phyloP scores from a whole-genome alignment of 2,329 filamentous ascomycete genomes.

The Alternaria gansuensis region DNA sequence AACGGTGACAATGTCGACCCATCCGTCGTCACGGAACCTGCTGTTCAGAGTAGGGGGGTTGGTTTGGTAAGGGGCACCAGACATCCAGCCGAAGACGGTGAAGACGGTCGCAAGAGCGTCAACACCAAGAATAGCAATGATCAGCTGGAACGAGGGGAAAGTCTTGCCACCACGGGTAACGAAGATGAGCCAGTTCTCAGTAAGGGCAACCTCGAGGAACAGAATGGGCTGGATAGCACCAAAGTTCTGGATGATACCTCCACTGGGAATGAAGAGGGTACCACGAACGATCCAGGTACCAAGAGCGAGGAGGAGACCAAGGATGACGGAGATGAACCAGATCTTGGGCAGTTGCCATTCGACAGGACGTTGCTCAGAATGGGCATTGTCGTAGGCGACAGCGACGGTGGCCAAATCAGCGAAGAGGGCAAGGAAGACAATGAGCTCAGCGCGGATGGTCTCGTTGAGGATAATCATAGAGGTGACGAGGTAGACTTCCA shows the following conservation, averaged over 20 bases:
- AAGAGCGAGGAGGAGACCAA: slow-evolving; percentile 72
- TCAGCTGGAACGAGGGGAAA: slow-evolving; percentile 77
- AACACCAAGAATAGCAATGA: slow-evolving; percentile 74
- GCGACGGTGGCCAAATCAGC: slow-evolving; percentile 82
- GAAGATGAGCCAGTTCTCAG: slow-evolving; percentile 65
- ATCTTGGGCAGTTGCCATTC: slow-evolving; percentile 86
- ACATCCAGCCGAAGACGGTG: slow-evolving; percentile 78
- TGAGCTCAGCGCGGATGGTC: slow-evolving; percentile 74
- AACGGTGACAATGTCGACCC: slow-evolving; percentile 70
- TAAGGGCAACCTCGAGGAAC: slow-evolving; percentile 63
- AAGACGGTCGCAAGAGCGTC: slow-evolving; percentile 77
- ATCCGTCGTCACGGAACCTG: slow-evolving; percentile 58
- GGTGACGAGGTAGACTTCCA: slow-evolving; percentile 79
- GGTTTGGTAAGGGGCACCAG: slow-evolving; percentile 59
- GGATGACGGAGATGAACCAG: slow-evolving; percentile 76
- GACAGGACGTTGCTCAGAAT: slow-evolving; percentile 77
- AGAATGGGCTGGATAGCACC: slow-evolving; percentile 76
- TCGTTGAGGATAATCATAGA: slow-evolving; percentile 84
- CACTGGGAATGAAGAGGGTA: slow-evolving; percentile 72
- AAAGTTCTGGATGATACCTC: slow-evolving; percentile 78
- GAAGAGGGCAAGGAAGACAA: slow-evolving; percentile 82
- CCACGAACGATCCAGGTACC: slow-evolving; percentile 79
- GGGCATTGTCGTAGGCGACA: slow-evolving; percentile 80
- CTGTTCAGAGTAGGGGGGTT: slow-evolving; percentile 54
- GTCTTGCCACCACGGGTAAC: slow-evolving; percentile 70